These are phyloP conservation scores for Remersonia thermophila DNA, from an alignment of 2,329 filamentous ascomycete species.

Conservation along the genomic window DNA sequence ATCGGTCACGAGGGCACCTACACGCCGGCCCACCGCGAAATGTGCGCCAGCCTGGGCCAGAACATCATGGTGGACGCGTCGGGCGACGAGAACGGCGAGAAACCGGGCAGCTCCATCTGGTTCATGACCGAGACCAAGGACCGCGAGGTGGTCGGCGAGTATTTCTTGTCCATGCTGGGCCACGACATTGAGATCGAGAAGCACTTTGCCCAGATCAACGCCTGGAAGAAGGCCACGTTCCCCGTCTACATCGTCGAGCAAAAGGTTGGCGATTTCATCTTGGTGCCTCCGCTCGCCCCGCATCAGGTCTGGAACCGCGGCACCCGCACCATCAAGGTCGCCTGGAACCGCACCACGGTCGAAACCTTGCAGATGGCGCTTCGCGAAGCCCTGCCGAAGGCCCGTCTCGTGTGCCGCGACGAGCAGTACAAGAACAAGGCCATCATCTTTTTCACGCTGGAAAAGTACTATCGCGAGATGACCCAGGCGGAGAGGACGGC, in stretches of 20 bases:
- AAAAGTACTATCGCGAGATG: conserved; percentile 61
- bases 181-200: conserved; percentile 96
- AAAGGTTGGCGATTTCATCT: conserved; percentile 77
- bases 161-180: conserved; percentile 83
- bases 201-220: conserved; percentile 90
- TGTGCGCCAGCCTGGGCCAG: conserved; percentile 92
- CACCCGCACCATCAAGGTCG: conserved; percentile 91
- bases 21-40: conserved; percentile 88
- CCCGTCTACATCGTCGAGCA: conserved; percentile 90
- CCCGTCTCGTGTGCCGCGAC: conserved; percentile 83
- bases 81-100: conserved; percentile 57
- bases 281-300: conserved; percentile 83
- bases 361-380: conserved; percentile 82
- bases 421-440: conserved; percentile 99
- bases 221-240: conserved; percentile 91
- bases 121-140: conserved; percentile 98
- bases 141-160: conserved; percentile 78
- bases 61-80: conserved; percentile 98
- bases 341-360: conserved; percentile 91
- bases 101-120: conserved; percentile 85
- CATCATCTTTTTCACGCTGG: conserved; percentile 77
- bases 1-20: conserved; percentile 96
- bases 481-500: conserved; percentile 37
- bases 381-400: conserved; percentile 75
- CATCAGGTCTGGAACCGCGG: conserved; percentile 98